Evolutionary conservation across 2,329 filamentous ascomycete species (phyloP), one percentile per base, ranked within the genome.

Genomic region (Capronia americana): DNA sequence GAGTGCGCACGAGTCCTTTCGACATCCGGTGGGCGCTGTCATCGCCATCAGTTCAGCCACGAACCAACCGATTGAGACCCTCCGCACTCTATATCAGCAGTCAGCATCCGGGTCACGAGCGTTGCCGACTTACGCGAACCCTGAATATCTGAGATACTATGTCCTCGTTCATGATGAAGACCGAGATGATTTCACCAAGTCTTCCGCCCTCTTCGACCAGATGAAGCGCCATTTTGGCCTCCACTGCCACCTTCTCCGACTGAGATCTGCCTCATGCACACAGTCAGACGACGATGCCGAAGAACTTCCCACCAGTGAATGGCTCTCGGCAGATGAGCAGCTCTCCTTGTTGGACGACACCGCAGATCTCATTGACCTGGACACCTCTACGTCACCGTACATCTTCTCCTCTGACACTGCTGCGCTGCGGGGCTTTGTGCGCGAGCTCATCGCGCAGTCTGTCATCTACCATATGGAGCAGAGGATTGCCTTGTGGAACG

Each of bases 141-240:
- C 91, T 32, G 93, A 98, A 68, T 99, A 95, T 77, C 82, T 99
- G 70, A 87, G 95, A 69, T 99, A 99, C 78, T 99, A 99, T 78
- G 92, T 99, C 17, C 83, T 99, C 50, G 90, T 99, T 20, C 95
- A 99, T 74, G 95, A 99, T 73, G 96, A 99, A 79, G 95, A 99
- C 75, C 88, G 88, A 68, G 94, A 97, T 75, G 93, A 99, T 76
- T 96, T 98, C 68, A 87, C 88, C 44, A 91, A 93, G 78, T 96
- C 93, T 12, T 94, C 94, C 78, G 87, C 88, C 20, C 83, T 98
- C 30, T 99, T 97, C 78, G 95, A 99, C 73, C 92, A 97, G 78
- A 99, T 99, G 96, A 99, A 98, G 79, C 88, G 95, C n/a, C 92
- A 97, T 79, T 92, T 99, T 70, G 95, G 95, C 1, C 82, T 98